Evolutionary conservation across 1,139 yeast genomes (phyloP).

Genomic region (Lodderomyces oxycetoniae): DNA sequence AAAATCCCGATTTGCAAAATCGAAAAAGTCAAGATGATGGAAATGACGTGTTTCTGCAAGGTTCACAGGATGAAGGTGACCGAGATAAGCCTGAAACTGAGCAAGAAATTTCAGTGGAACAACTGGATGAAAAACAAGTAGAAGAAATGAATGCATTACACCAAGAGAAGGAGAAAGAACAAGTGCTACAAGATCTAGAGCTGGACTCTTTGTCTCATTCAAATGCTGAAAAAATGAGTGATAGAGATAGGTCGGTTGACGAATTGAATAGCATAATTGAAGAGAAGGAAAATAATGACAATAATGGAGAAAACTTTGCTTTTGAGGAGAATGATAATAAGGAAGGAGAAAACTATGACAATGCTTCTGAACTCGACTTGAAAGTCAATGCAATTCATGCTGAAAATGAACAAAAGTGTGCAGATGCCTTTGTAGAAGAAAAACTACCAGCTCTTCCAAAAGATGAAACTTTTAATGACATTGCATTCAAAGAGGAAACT

Average conservation of each 20-base stretch:
- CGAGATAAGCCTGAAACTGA: not conserved
- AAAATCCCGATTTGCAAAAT: too few relatives aligned
- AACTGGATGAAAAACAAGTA: conserved; percentile 10
- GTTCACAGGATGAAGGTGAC: conserved; percentile 1
- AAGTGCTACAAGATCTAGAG: conserved; percentile 5
- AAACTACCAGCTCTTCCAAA: conserved; percentile 4
- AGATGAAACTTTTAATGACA: conserved; percentile 2
- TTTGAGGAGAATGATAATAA: conserved; percentile 1
- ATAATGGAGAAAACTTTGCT: not conserved
- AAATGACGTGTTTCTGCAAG: too few relatives aligned
- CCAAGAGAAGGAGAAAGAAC: not conserved
- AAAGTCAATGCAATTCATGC: conserved; percentile 1
- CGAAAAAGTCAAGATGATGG: too few relatives aligned
- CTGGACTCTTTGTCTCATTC: conserved; percentile 6
- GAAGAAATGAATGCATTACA: conserved; percentile 7
- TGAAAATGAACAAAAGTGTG: conserved; percentile 6
- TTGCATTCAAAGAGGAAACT: conserved; percentile 9
- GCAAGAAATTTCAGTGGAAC: conserved; percentile 1
- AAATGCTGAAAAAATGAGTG: conserved; percentile 6
- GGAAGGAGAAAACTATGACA: not conserved
- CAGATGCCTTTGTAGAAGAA: conserved; percentile 5
- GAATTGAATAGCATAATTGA: not conserved
- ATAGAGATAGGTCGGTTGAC: too few relatives aligned
- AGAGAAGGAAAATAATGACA: conserved; percentile 2
- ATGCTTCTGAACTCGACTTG: not conserved